Conservation (phyloP, 306 rosid genomes). For the Rosa persica region DNA sequence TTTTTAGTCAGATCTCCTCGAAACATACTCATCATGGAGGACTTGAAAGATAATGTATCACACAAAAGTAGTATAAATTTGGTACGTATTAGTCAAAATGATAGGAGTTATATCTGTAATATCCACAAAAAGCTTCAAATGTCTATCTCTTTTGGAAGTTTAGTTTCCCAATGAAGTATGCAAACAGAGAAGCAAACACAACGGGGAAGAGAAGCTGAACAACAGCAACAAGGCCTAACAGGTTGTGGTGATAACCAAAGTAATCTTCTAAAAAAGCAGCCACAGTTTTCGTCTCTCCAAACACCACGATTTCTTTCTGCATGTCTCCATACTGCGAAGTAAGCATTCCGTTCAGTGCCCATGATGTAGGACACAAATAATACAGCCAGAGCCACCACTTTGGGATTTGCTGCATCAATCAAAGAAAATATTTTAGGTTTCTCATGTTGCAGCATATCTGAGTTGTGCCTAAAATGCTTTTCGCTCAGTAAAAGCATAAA, state of each 20-base stretch:
- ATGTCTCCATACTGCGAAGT: constrained; percentile 61
- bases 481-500: neutral
- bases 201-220: constrained; percentile 41
- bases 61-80: neutral
- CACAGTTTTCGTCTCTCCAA: constrained; percentile 42
- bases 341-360: constrained; percentile 64
- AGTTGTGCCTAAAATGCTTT: neutral
- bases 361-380: constrained; percentile 56
- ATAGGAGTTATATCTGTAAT: neutral
- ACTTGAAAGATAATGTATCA: neutral
- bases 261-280: constrained; percentile 50
- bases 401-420: constrained; percentile 55
- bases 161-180: constrained; percentile 45
- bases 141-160: constrained; percentile 55
- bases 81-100: neutral
- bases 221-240: constrained; percentile 41
- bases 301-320: constrained; percentile 32
- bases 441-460: neutral
- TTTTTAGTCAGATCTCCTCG: neutral
- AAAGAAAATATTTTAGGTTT: constrained; percentile 19
- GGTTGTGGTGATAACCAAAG: constrained; percentile 47
- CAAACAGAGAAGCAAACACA: constrained; percentile 45
- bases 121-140: neutral
- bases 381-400: constrained; percentile 80
- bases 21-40: too few species aligned